Percentiles rank a stretch among this genome's conserved stretches.
phyloP scores from a whole-genome alignment of 2,329 filamentous ascomycete species.

The Atkinsonella texensis region DNA sequence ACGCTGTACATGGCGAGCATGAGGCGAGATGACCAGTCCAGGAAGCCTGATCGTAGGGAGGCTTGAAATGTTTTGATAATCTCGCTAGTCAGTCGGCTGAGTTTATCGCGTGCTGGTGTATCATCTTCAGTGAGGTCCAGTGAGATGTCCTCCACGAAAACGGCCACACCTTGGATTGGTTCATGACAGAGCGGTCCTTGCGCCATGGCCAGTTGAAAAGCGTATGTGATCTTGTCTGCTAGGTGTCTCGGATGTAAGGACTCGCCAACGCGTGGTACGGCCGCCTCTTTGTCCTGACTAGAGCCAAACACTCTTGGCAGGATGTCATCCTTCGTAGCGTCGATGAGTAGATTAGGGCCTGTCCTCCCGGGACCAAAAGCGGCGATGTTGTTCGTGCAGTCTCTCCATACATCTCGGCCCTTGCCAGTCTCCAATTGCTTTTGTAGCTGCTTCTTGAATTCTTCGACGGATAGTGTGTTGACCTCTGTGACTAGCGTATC shows the following conservation, averaged over 20 bases:
- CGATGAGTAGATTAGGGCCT: conserved; percentile 82
- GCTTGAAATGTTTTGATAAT: conserved; percentile 82
- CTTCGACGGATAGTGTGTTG: conserved; percentile 54
- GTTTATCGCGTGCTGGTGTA: conserved; percentile 47
- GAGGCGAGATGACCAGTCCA: conserved; percentile 93
- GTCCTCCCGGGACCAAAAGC: conserved; percentile 78
- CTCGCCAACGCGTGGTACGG: conserved; percentile 31
- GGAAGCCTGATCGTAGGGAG: conserved; percentile 71
- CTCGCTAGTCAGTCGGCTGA: conserved; percentile 80
- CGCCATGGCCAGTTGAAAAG: conserved; percentile 82
- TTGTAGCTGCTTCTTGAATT: conserved; percentile 65
- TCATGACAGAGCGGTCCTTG: conserved; percentile 89
- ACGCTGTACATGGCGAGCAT: conserved; percentile 96
- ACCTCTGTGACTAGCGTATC: conserved; percentile 48
- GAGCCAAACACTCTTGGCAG: conserved; percentile 57
- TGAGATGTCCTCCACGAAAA: conserved; percentile 72
- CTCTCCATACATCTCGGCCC: conserved; percentile 62
- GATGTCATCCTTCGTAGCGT: conserved; percentile 60
- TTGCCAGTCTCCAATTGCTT: conserved; percentile 58
- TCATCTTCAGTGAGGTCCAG: conserved; percentile 45
- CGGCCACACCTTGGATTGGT: conserved; percentile 83
- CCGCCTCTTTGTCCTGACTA: conserved; percentile 21
- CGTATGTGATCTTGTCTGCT: conserved; percentile 81
- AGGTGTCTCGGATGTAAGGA: conserved; percentile 54
- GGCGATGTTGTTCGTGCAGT: conserved; percentile 67